phyloP scores from a whole-genome alignment of 108 stramenopile species.

The Seminavis robusta region DNA sequence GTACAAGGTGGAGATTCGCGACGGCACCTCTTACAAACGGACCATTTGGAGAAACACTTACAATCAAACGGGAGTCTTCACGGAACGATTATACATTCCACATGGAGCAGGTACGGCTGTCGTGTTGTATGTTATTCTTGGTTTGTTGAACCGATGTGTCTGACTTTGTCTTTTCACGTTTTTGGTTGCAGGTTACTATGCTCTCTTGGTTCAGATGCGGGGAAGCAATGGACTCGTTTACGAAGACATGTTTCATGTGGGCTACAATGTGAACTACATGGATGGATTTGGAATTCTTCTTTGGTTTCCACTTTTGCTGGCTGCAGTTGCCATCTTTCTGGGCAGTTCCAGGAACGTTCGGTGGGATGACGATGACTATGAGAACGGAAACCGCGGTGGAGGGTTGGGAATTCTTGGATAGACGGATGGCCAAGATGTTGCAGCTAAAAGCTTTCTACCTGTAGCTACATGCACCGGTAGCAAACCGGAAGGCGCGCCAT shows the following conservation, averaged over 20 bases:
- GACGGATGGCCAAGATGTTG: no score
- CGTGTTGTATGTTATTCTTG: no score
- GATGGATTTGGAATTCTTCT: slow-evolving; percentile 54
- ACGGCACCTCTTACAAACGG: slow-evolving; percentile 50
- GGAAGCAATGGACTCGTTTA: slow-evolving; percentile 75
- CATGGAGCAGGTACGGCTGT: no score
- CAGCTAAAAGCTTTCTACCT: no score
- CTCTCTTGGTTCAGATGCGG: slow-evolving; percentile 45
- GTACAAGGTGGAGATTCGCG: slow-evolving; percentile 67
- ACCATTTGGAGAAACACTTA: slow-evolving; percentile 41
- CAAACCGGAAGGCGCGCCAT: no score
- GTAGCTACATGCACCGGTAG: no score
- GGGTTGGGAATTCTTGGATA: slow-evolving; percentile 6
- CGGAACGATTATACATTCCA: slow-evolving; percentile 69
- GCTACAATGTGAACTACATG: slow-evolving; percentile 83
- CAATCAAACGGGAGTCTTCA: slow-evolving; percentile 62
- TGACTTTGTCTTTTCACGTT: no score
- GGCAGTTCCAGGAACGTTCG: slow-evolving; percentile 40
- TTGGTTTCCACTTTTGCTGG: slow-evolving; percentile 67
- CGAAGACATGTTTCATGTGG: slow-evolving; percentile 75
- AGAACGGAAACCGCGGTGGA: neutral
- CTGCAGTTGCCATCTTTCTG: slow-evolving; percentile 18
- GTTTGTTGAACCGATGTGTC: no score
- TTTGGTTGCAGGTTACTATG: slow-evolving; percentile 79
- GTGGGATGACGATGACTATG: slow-evolving; percentile 56